A percentile compares a stretch with the other conserved stretches of the same genome.
These are phyloP conservation scores for Carpinus viminea DNA, from an alignment of 306 rosid genomes.

Conservation along the genomic window DNA sequence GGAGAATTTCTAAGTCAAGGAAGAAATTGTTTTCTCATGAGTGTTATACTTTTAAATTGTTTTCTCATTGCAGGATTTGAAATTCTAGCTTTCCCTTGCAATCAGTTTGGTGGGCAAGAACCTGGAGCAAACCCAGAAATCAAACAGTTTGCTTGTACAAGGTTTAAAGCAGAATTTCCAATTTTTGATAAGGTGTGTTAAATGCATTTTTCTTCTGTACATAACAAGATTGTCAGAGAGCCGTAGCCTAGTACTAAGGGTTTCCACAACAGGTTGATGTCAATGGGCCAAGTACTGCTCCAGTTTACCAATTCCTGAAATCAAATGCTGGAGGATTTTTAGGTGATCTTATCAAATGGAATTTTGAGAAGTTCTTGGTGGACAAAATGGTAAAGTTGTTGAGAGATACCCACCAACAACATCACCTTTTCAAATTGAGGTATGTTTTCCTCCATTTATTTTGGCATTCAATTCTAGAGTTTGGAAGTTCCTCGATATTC, in stretches of 20 bases:
- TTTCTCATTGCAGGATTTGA: conserved; percentile 68
- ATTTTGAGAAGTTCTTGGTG: conserved; percentile 94
- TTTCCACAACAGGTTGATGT: conserved; percentile 82
- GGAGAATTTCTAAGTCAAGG: conserved; percentile 12
- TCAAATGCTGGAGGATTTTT: conserved; percentile 88
- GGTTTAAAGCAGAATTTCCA: conserved; percentile 91
- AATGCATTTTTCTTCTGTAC: conserved; percentile 15
- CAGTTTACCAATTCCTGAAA: conserved; percentile 89
- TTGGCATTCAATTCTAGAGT: background rate
- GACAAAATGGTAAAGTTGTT: conserved; percentile 93
- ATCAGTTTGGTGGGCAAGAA: conserved; percentile 97
- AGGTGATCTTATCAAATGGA: conserved; percentile 91
- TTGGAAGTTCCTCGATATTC: conserved; percentile 1
- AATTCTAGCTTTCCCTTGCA: conserved; percentile 96
- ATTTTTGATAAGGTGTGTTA: conserved; percentile 85
- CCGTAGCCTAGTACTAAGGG: conserved; percentile 19
- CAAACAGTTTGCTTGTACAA: conserved; percentile 94
- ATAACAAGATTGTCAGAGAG: conserved; percentile 22
- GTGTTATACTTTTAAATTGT: conserved; percentile 15
- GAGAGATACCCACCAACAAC: conserved; percentile 95
- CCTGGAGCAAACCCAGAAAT: conserved; percentile 93
- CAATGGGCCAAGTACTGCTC: conserved; percentile 93
- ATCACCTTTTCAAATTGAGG: conserved; percentile 98
- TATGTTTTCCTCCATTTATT: conserved; percentile 22
- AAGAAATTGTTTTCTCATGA: conserved; percentile 22